Base-by-base conservation (phyloP, 805 yeast genomes). In the Cyberlindnera americana region DNA sequence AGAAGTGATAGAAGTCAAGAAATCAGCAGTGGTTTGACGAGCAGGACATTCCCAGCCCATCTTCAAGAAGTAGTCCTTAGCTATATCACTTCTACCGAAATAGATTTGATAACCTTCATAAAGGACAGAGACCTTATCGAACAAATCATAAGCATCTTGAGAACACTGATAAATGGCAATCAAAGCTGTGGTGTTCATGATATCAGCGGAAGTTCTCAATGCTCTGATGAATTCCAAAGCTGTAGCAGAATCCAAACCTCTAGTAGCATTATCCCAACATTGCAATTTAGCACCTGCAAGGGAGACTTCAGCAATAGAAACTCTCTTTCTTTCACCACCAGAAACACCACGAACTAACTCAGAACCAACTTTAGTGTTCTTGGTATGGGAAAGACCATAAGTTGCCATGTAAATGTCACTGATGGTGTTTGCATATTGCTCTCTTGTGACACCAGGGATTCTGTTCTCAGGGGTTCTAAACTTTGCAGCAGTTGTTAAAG, bases 261-360 rank as follows among this genome's bases (percentile, higher is more conserved):
- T 71, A 14, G 83, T 76, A n/a, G 81, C 73, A 46, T 76, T 77
- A 65, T 77, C 77, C 75, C 75, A 72, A 57, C 75, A 70, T 49
- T 69, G 73, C 28, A 72, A 48, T 41, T 61, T 62, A 22, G 80
- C 72, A 44, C 77, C 77, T 40, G 67, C 57, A 19, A 67, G 49
- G 12, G 69, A 52, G 33, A 72, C 83, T 60, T 81, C 87, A 11
- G 83, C 83, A 51, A 81, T 77, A 12, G 85, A 77, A 16, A 80
- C 86, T 65, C 87, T 75, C 60, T 81, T 81, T 50, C 87, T 66
- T 61, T 81, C 84, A 64, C 87, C 87, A 57, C 87, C 87, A 19
- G 85, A 78, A 30, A 81, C 78, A 61, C 88, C 88, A 57, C 85
- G 70, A 21, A 78, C 75, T 34, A 72, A 70, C 47, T 79, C 84